Base-by-base conservation (phyloP, 2,329 filamentous ascomycete species). In the Sporothrix globosa region DNA sequence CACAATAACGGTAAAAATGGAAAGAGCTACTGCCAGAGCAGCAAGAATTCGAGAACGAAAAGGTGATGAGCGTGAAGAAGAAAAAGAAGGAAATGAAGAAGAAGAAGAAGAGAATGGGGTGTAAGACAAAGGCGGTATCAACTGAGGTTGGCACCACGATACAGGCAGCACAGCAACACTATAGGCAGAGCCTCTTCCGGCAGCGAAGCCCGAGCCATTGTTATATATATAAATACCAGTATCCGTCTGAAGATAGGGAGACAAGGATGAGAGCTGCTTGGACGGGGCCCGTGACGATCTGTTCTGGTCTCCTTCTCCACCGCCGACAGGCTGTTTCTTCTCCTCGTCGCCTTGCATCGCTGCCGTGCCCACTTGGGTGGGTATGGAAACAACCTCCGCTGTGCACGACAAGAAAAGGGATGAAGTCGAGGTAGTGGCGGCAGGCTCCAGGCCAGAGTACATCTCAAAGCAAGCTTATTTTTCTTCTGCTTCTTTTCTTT, bases 221-320 rank as follows among this genome's bases (percentile, higher is more conserved):
- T 39, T 66, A 66, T 66, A 66, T 66, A 66, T 50, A 27, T 24
- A 14, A 46, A 50, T 21, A 24, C 63, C 44, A 66, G 27, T 24
- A 27, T 66, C 44, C 19, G 63, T 52, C 44, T 39, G 24, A 34
- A 27, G 46, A 66, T 4, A 63, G 21, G 41, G 41, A 63, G 60
- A 14, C 10, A 13, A 9, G 19, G 24, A 60, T 19, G 24, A 54
- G 5, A 30, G 24, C 14, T 9, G 48, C 34, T 34, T 34, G 34
- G 6, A 66, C 61, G 63, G 63, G 46, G 63, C 44, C 46, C 27
- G 19, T 53, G 63, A 66, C 63, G 46, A 52, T 66, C 63, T 53
- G 63, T 50, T 11, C 44, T 39, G 41, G 41, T 19, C 44, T 39
- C 4, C 27, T 17, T 27, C 41, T 24, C 60, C 58, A 44, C 58